Percentiles rank a stretch among this genome's conserved stretches.
Evolutionary conservation across 2,329 filamentous ascomycete genomes (phyloP).

Genomic region (Phaeosphaeria sp.): DNA sequence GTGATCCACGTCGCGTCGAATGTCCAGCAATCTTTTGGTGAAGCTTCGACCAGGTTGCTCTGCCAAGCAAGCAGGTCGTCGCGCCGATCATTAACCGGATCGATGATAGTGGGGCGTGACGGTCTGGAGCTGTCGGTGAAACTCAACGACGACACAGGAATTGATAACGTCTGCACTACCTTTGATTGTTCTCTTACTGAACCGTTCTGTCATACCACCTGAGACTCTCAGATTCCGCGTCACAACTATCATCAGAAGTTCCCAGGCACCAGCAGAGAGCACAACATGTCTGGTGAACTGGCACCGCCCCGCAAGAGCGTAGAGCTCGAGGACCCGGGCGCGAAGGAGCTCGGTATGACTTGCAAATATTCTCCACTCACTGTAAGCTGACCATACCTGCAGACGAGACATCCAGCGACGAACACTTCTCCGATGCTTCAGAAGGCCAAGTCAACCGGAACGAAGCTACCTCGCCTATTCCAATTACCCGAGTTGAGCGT

Average conservation of each 20-base stretch:
- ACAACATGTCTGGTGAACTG: conserved; percentile 52
- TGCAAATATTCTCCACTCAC: neutral
- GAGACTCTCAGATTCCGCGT: neutral
- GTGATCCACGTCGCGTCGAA: conserved; percentile 30
- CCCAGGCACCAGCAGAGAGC: neutral
- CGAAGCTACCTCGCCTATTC: conserved; percentile 60
- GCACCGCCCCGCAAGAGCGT: conserved; percentile 63
- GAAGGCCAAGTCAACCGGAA: conserved; percentile 59
- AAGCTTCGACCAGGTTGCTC: conserved; percentile 33
- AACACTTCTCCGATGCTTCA: conserved; percentile 71
- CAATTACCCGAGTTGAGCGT: conserved; percentile 68
- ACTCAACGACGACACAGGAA: conserved; percentile 25
- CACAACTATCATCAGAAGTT: neutral
- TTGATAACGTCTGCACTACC: conserved; percentile 14
- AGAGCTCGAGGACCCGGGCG: conserved; percentile 63
- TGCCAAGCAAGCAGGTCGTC: conserved; percentile 17
- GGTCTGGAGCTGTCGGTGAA: conserved; percentile 20
- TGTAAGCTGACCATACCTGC: conserved; percentile 21
- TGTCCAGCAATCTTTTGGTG: conserved; percentile 21
- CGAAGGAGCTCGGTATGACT: conserved; percentile 62
- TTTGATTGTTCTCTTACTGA: neutral
- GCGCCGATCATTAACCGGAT: conserved; percentile 6
- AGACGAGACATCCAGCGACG: conserved; percentile 59
- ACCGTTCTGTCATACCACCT: neutral
- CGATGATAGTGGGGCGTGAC: conserved; percentile 22